Evolutionary conservation across 768 basidiomycete species (phyloP).

Genomic region (Arthromyces matolae): DNA sequence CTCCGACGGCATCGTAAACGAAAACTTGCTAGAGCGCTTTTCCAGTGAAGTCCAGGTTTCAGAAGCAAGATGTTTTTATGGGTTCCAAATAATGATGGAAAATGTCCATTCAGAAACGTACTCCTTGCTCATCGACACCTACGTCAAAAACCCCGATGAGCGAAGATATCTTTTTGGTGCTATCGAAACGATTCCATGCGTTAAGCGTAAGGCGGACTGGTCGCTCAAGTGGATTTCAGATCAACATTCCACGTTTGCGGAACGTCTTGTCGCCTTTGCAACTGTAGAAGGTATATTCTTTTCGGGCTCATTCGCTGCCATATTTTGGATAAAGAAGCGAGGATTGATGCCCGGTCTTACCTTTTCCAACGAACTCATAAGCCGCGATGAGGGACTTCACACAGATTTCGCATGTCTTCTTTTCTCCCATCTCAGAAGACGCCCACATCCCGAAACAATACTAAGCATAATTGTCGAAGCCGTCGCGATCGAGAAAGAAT

Average conservation of each 20-base stretch:
- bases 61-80: conserved; percentile 94
- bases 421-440: conserved; percentile 76
- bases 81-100: conserved; percentile 99
- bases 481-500: conserved; percentile 82
- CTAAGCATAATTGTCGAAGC: conserved; percentile 73
- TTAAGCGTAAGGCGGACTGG: conserved; percentile 93
- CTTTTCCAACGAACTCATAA: too few species aligned
- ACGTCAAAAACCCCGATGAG: conserved; percentile 76
- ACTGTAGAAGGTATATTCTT: conserved; percentile 97
- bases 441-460: conserved; percentile 79
- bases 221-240: conserved; percentile 90
- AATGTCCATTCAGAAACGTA: conserved; percentile 96
- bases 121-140: too few species aligned
- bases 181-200: conserved; percentile 88
- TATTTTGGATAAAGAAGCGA: conserved; percentile 98
- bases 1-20: conserved; percentile 94
- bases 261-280: conserved; percentile 89
- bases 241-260: conserved; percentile 73
- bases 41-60: conserved; percentile 89
- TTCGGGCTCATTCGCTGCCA: conserved; percentile 87
- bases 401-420: conserved; percentile 92
- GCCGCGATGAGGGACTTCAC: too few species aligned
- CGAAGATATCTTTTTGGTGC: conserved; percentile 88
- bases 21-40: conserved; percentile 92
- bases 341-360: too few species aligned